phyloP scores from a whole-genome alignment of 2,329 filamentous ascomycete genomes.

The Trichophaea hybrida region DNA sequence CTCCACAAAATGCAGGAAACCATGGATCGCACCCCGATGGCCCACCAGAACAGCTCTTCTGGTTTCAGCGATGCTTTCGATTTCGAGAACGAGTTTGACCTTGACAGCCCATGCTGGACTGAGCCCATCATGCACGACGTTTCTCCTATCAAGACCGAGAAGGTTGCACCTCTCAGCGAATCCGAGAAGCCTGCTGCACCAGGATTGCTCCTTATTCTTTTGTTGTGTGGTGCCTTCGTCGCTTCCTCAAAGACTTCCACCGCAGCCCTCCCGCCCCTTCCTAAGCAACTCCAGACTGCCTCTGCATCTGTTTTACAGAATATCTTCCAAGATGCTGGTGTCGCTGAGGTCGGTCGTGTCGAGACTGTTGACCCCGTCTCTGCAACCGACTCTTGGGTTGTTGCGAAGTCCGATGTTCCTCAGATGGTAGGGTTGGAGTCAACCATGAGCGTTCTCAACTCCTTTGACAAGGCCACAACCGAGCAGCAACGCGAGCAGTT shows the following conservation, averaged over 20 bases:
- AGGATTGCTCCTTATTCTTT: conserved; percentile 74
- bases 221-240: conserved; percentile 91
- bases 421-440: conserved; percentile 28
- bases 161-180: conserved; percentile 38
- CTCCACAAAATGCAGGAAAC: conserved; percentile 40
- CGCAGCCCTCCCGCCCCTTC: conserved; percentile 61
- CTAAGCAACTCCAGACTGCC: conserved; percentile 65
- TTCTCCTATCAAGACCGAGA: conserved; percentile 42
- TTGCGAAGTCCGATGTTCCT: conserved; percentile 25
- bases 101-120: conserved; percentile 67
- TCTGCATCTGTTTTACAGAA: conserved; percentile 65
- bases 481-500: conserved; percentile 79
- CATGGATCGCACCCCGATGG: conserved; percentile 49
- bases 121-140: conserved; percentile 35
- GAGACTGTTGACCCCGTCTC: conserved; percentile 31
- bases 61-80: conserved; percentile 58
- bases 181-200: conserved; percentile 58
- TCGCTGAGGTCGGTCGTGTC: conserved; percentile 32
- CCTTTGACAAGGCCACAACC: conserved; percentile 48
- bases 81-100: conserved; percentile 50
- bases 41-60: conserved; percentile 36
- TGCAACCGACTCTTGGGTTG: conserved; percentile 25
- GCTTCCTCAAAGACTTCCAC: conserved; percentile 64
- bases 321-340: conserved; percentile 66
- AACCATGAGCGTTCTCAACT: conserved; percentile 33